Evolutionary conservation across 306 rosid species (phyloP).

Genomic region (Ziziphus jujuba): DNA sequence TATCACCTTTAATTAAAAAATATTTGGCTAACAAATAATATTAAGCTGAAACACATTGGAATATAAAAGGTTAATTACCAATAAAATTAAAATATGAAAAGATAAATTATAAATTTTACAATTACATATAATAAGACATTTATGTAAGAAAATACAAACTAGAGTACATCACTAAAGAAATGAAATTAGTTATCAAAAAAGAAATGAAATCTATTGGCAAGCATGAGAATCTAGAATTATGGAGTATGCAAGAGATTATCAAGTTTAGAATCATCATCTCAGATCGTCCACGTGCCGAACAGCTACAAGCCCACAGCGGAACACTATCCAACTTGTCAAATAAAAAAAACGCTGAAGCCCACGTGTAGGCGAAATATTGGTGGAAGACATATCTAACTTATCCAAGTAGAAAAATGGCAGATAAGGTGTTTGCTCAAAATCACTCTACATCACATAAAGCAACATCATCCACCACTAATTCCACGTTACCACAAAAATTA

Average conservation of each 20-base stretch:
- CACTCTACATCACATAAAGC: slow-evolving; percentile 37
- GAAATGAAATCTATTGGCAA: too few relatives aligned
- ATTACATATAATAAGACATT: too few relatives aligned
- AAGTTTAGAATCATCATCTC: slow-evolving; percentile 16
- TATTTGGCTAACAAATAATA: too few relatives aligned
- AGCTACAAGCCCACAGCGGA: slow-evolving; percentile 38
- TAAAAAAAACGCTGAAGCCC: background rate
- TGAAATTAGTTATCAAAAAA: too few relatives aligned
- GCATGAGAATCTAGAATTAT: too few relatives aligned
- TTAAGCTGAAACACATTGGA: too few relatives aligned
- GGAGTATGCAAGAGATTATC: background rate
- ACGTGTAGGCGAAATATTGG: slow-evolving; percentile 39
- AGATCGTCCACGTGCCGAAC: slow-evolving; percentile 44
- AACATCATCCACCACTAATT: slow-evolving; percentile 26
- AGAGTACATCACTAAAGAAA: too few relatives aligned
- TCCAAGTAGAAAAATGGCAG: slow-evolving; percentile 62
- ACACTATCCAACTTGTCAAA: slow-evolving; percentile 56
- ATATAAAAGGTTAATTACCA: too few relatives aligned
- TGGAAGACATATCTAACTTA: slow-evolving; percentile 50
- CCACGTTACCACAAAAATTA: slow-evolving; percentile 14
- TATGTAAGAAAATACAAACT: too few relatives aligned
- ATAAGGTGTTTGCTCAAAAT: slow-evolving; percentile 47
- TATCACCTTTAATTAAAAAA: too few relatives aligned
- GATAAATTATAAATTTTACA: too few relatives aligned
- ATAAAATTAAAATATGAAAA: too few relatives aligned